phyloP scores from a whole-genome alignment of 164 flowering plant genomes.

The Tetrastigma voinierianum region DNA sequence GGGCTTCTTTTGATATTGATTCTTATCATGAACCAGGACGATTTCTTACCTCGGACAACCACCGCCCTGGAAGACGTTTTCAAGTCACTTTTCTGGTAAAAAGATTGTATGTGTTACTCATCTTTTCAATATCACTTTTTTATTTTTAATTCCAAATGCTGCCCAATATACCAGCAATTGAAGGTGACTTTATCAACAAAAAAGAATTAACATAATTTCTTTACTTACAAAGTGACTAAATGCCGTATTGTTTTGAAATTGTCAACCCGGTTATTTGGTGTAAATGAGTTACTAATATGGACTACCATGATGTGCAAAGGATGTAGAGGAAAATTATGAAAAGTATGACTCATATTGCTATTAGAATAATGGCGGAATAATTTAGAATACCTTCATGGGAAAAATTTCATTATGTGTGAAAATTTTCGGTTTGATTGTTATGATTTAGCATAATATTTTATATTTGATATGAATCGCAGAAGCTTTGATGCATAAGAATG shows the following conservation, averaged over 20 bases:
- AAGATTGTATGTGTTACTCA: conserved; percentile 23
- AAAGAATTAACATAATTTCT: too few species aligned
- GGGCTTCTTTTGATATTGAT: not conserved
- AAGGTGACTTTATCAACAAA: too few species aligned
- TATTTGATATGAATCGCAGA: too few species aligned
- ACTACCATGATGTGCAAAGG: not conserved
- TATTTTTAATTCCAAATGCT: too few species aligned
- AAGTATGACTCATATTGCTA: not conserved
- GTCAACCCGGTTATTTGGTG: not conserved
- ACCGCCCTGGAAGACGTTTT: conserved; percentile 85
- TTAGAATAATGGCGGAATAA: not conserved
- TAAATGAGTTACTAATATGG: not conserved
- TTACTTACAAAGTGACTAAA: too few species aligned
- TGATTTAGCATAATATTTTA: not conserved
- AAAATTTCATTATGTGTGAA: not conserved
- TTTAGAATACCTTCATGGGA: not conserved
- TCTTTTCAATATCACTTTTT: conserved; percentile 18
- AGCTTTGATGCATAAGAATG: too few species aligned
- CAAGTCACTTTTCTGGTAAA: conserved; percentile 91
- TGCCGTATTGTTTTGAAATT: not conserved
- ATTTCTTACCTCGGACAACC: conserved; percentile 92
- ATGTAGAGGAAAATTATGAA: not conserved
- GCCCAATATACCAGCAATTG: too few species aligned
- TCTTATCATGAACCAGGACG: conserved; percentile 63
- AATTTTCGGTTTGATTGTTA: not conserved